Evolutionary conservation across 2,329 filamentous ascomycete genomes (phyloP), one percentile per base, ranked within the genome.

Genomic region (Reticulascus tulasneorum): DNA sequence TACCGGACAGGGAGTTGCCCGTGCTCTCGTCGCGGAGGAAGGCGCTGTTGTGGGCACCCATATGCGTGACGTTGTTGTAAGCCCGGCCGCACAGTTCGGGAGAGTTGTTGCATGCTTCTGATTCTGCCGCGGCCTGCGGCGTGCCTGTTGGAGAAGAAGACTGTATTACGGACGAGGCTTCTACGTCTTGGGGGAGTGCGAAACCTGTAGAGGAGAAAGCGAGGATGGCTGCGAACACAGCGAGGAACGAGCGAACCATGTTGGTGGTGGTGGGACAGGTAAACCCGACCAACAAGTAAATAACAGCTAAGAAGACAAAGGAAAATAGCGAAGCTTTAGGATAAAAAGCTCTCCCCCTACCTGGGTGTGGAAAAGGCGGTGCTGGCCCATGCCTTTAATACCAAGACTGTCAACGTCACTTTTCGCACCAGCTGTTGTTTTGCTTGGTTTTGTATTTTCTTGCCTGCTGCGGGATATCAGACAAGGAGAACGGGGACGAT

Each of bases 11-110:
- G 18, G 77, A 79, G 57, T 82, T 76, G 42, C 63, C 66, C 1
- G 78, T 83, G 37, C 70, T 72, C 18, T 64, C 57, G 50, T 87
- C 80, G 32, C 83, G 71, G 27, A 89, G 59, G 55, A 89, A 90
- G 9, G 84, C 71, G 42, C 77, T 80, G 62, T 89, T 75, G 63
- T 90, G 86, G 13, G 83, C 84, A 16, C 85, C 85, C 52, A 91
- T 76, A 57, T 90, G 75, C 4, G 86, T 90, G 49, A 93, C 75
- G 47, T 84, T 78, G 63, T 79, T 81, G 66, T 93, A 93, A 13
- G 75, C 64, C 45, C 77, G 77, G 43, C 64, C 67, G 67, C 87
- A 93, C 25, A 93, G 74, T 27, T 71, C 64, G 0, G 85, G 84
- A 1, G 84, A 88, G 68, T 91, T 91, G 65, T 93, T 93, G 74